Evolutionary conservation across 1,139 yeast species (phyloP).

Genomic region (Candida labiduridarum): DNA sequence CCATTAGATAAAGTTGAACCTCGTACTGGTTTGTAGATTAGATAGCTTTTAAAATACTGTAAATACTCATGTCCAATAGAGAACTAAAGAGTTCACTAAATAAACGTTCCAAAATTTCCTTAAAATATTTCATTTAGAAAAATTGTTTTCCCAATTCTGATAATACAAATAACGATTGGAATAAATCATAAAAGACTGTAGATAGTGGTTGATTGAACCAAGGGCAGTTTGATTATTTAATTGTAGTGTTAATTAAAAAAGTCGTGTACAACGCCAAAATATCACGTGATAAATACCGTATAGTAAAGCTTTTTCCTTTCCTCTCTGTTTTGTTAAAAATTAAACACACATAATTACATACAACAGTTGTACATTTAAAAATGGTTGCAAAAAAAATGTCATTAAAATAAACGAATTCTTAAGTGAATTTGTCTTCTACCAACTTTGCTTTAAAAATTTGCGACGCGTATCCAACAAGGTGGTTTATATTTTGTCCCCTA

Average conservation of each 20-base stretch:
- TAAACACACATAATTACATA: too few species aligned
- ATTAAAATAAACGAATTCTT: background rate
- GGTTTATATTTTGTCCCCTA: background rate
- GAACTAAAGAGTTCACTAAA: background rate
- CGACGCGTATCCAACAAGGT: background rate
- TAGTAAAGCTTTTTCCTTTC: too few species aligned
- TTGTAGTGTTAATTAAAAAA: too few species aligned
- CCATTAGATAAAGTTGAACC: conserved; percentile 31
- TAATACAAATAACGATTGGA: too few species aligned
- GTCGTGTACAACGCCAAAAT: too few species aligned
- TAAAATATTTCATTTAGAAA: too few species aligned
- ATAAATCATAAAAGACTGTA: too few species aligned
- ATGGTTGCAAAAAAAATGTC: background rate
- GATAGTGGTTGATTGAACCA: too few species aligned
- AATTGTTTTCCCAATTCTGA: too few species aligned
- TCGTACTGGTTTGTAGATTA: conserved; percentile 13
- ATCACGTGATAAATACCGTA: too few species aligned
- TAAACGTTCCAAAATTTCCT: background rate
- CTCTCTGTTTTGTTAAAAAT: too few species aligned
- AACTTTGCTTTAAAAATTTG: background rate
- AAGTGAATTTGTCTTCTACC: background rate
- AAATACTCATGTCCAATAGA: background rate
- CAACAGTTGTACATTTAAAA: background rate
- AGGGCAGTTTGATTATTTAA: too few species aligned
- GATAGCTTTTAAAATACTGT: conserved; percentile 8